phyloP scores from a whole-genome alignment of 768 basidiomycete species.

The Leucocoprinus birnbaumii region DNA sequence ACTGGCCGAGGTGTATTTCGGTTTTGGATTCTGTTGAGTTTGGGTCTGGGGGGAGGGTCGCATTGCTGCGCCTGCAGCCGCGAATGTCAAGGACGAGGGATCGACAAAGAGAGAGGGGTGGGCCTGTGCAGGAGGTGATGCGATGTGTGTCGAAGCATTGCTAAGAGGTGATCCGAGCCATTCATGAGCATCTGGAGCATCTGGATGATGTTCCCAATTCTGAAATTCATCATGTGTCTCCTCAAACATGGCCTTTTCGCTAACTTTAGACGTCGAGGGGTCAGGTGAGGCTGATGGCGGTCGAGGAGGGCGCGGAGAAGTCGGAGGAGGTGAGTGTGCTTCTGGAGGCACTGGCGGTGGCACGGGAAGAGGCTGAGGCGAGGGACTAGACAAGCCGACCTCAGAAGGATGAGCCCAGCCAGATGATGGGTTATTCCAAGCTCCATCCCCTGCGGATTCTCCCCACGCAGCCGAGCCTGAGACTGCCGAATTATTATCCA shows the following conservation, averaged over 20 bases:
- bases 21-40: background rate
- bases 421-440: slow-evolving; percentile 9
- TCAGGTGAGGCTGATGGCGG: background rate
- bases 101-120: background rate
- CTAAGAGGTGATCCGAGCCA: slow-evolving; percentile 19
- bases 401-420: slow-evolving; percentile 1
- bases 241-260: slow-evolving; percentile 3
- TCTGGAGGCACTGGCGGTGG: background rate
- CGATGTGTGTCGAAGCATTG: slow-evolving; percentile 1
- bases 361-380: background rate
- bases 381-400: background rate
- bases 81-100: slow-evolving; percentile 16
- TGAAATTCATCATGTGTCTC: slow-evolving; percentile 19
- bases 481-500: slow-evolving; percentile 6
- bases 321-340: background rate
- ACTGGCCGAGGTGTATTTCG: slow-evolving; percentile 24
- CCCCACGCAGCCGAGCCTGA: slow-evolving; percentile 10
- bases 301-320: slow-evolving; percentile 1
- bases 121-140: background rate
- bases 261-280: background rate
- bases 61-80: slow-evolving; percentile 21
- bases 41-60: slow-evolving; percentile 15
- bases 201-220: slow-evolving; percentile 18
- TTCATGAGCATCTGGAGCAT: slow-evolving; percentile 13
- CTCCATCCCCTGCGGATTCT: slow-evolving; percentile 13